A percentile compares a stretch with the other conserved stretches of the same genome.
phyloP scores from a whole-genome alignment of 352 stramenopile species.

The Globisporangium iwayamae region DNA sequence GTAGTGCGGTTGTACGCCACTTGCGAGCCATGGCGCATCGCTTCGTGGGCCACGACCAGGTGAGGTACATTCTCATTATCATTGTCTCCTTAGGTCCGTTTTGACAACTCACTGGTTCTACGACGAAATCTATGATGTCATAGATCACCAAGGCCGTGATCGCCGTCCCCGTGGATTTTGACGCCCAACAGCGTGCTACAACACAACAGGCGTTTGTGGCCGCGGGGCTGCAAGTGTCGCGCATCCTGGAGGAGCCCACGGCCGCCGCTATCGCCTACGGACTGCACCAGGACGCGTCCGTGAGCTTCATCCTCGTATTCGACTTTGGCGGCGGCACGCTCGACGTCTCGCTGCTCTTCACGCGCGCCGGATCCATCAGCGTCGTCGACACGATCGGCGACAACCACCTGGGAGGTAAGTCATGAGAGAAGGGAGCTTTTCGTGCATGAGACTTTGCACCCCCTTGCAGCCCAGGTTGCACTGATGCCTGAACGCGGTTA shows the following conservation, averaged over 20 bases:
- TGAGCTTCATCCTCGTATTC: constrained; percentile 97
- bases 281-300: constrained; percentile 88
- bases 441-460: no score
- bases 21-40: constrained; percentile 39
- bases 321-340: constrained; percentile 97
- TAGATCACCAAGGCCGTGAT: constrained; percentile 78
- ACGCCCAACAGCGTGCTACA: constrained; percentile 80
- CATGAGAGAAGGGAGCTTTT: not conserved
- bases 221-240: constrained; percentile 93
- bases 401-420: constrained; percentile 89
- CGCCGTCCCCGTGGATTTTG: constrained; percentile 91
- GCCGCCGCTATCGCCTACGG: constrained; percentile 97
- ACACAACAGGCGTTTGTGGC: constrained; percentile 78
- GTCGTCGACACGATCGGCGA: constrained; percentile 94
- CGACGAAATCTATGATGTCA: constrained; percentile 20
- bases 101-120: not conserved
- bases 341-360: constrained; percentile 95
- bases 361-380: constrained; percentile 88
- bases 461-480: not conserved
- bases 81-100: not conserved
- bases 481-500: not conserved
- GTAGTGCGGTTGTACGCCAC: constrained; percentile 37
- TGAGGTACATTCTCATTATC: constrained; percentile 11
- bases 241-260: constrained; percentile 97
- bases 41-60: constrained; percentile 63